phyloP scores from a whole-genome alignment of 2,329 filamentous ascomycete species.

The Calonectria pseudoturangicola region DNA sequence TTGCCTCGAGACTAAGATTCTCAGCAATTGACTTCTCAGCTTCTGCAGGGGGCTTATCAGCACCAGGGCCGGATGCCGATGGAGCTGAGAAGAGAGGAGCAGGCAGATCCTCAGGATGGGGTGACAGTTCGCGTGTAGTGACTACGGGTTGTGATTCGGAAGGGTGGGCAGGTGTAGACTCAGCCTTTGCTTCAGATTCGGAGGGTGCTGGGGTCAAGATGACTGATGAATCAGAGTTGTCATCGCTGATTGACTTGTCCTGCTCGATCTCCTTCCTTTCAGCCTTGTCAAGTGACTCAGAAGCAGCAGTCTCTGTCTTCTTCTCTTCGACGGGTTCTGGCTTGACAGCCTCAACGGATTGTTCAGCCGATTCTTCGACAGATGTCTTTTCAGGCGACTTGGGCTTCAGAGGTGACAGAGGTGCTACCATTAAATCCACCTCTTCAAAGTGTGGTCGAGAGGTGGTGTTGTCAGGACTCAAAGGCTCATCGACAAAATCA shows the following conservation, averaged over 20 bases:
- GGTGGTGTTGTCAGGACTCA: conserved; percentile 80
- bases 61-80: conserved; percentile 54
- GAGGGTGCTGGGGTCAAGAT: conserved; percentile 50
- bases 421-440: conserved; percentile 73
- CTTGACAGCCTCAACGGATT: conserved; percentile 18
- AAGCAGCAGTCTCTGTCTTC: conserved; percentile 26
- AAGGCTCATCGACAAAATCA: conserved; percentile 86
- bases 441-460: conserved; percentile 75
- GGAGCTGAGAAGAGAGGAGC: conserved; percentile 73
- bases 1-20: conserved; percentile 32
- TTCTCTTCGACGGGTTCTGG: conserved; percentile 28
- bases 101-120: conserved; percentile 80
- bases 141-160: conserved; percentile 38
- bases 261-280: conserved; percentile 7
- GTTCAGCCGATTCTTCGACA: conserved; percentile 38
- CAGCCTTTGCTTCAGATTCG: conserved; percentile 49
- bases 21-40: conserved; percentile 43
- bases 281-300: conserved; percentile 12
- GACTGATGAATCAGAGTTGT: conserved; percentile 48
- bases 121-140: conserved; percentile 62
- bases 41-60: conserved; percentile 50
- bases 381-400: conserved; percentile 54
- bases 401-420: conserved; percentile 71
- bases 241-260: conserved; percentile 40
- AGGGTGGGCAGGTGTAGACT: conserved; percentile 36